Conservation (phyloP, 441 rosid species). For the Brassica hybrid region DNA sequence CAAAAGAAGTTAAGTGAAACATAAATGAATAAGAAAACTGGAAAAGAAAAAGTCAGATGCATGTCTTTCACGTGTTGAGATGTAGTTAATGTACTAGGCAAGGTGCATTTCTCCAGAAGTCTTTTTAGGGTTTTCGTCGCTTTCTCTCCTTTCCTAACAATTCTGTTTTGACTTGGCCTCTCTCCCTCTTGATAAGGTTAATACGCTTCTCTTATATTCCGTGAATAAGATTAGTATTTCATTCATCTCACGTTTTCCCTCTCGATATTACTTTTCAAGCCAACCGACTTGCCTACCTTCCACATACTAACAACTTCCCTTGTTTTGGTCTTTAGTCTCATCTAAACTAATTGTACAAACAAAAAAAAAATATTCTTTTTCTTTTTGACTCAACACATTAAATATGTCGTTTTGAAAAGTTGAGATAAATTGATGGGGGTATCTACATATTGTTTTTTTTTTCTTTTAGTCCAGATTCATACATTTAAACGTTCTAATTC, state of each 20-base stretch:
- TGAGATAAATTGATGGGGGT: neutral
- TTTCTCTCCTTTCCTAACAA: too few species aligned
- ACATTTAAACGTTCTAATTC: neutral
- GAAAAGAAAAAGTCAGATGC: conserved; percentile 12
- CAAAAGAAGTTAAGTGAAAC: neutral
- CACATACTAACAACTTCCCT: neutral
- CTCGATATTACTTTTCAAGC: neutral
- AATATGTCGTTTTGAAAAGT: neutral
- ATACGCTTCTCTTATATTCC: too few species aligned
- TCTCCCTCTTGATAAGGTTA: too few species aligned
- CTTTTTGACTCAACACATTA: neutral
- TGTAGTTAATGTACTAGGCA: neutral
- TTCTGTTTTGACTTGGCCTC: too few species aligned
- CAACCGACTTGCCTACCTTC: neutral
- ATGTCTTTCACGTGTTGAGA: conserved; percentile 44
- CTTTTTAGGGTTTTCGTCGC: too few species aligned
- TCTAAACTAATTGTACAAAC: neutral
- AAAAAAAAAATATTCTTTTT: neutral
- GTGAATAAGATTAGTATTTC: too few species aligned
- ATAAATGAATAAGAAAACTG: neutral
- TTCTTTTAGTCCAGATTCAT: neutral
- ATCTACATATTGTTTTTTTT: neutral
- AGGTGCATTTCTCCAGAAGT: too few species aligned
- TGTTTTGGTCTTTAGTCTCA: neutral
- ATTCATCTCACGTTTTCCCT: neutral